Base-by-base conservation (phyloP, 2,329 filamentous ascomycete genomes). In the Botrytis cinerea region DNA sequence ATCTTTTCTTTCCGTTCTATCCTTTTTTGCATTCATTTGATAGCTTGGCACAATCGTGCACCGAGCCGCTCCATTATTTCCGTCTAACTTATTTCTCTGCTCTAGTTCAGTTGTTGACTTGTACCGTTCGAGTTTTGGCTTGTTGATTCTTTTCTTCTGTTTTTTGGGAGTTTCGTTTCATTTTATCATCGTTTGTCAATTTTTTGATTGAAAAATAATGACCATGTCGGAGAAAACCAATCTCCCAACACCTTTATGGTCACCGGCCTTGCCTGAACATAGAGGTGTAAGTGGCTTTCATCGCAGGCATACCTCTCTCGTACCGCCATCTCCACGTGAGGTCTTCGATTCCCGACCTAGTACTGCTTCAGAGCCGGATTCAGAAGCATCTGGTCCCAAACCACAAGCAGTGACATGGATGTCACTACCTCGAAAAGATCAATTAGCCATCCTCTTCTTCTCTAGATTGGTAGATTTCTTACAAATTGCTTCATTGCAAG, bases 401-500 rank as follows among this genome's bases (percentile, higher is more conserved):
- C 46, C 70, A 3, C 70, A 75, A 40, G 61, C 85, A 0, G 87
- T 92, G 35, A 87, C 90, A 74, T 96, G 93, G 93, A 84, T 83
- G 54, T 89, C 91, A 18, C 84, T 97, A 1, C 94, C 94, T 0
- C 87, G 88, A 73, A 97, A 94, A 82, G 86, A 89, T 63, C 94
- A 97, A 82, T 86, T 97, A 32, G 83, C 91, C 45, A 90, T 97
- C 73, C 86, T 97, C 68, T 94, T 92, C 0, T 83, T 97, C 62
- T 91, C 93, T 14, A 89, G 94, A 43, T 84, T 97, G 35, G 93
- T 92, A 18, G 94, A 97, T 80, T 94, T 94, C 3, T 84, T 97
- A 60, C 92, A 93, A 0, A 92, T 95, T 80, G 94, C 93, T 0
- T 93, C 90, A 6, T 75, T 79, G 67, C 84, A 92, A 82, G 66